phyloP scores from a whole-genome alignment of 495 filamentous ascomycete species.

The Daldinia childiae region DNA sequence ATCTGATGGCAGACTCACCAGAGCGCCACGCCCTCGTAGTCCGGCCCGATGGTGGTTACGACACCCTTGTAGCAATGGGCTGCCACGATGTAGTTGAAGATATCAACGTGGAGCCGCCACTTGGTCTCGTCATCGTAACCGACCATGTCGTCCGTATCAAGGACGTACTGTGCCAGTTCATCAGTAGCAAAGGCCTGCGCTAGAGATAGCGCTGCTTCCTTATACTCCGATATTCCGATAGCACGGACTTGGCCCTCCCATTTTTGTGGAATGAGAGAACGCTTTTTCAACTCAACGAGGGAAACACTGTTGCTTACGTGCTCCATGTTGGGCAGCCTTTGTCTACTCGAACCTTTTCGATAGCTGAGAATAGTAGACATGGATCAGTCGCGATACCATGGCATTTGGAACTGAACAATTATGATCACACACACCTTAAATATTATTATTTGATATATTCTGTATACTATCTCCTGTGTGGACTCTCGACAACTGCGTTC shows the following conservation, averaged over 20 bases:
- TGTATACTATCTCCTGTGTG: conserved; percentile 74
- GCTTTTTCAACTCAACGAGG: conserved; percentile 55
- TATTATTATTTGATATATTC: conserved; percentile 58
- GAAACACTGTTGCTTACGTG: conserved; percentile 52
- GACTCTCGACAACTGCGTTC: conserved; percentile 74
- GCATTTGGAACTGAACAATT: conserved; percentile 13
- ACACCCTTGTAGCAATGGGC: conserved; percentile 76
- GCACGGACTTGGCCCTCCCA: conserved; percentile 65
- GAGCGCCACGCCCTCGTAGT: conserved; percentile 78
- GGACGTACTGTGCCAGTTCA: conserved; percentile 75
- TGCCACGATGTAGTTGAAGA: conserved; percentile 76
- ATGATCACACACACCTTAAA: conserved; percentile 47
- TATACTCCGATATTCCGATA: conserved; percentile 68
- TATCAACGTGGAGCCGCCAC: conserved; percentile 77
- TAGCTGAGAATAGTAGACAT: background rate
- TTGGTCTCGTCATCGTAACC: conserved; percentile 68
- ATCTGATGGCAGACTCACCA: conserved; percentile 66
- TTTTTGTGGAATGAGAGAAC: conserved; percentile 58
- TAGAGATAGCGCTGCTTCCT: conserved; percentile 71
- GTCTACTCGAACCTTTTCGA: conserved; percentile 35
- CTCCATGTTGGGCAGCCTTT: conserved; percentile 49
- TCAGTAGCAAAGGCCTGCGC: conserved; percentile 80
- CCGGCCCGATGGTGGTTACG: conserved; percentile 73
- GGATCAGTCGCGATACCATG: conserved; percentile 25
- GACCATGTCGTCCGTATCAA: conserved; percentile 71